phyloP scores from a whole-genome alignment of 2,329 filamentous ascomycete genomes.

The Diaporthe nobilis region DNA sequence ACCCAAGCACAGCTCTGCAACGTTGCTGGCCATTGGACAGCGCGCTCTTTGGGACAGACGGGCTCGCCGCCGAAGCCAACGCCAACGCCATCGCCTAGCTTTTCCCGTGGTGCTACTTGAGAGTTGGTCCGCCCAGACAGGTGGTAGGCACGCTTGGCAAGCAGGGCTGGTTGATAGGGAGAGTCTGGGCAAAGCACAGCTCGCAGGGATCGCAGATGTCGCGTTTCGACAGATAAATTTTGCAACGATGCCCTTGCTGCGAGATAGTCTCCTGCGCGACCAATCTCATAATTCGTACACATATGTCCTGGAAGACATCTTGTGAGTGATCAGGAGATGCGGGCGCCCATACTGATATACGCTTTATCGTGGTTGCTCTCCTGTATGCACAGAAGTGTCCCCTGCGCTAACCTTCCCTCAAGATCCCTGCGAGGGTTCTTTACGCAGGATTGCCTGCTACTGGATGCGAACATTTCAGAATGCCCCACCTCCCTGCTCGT shows the following conservation, averaged over 20 bases:
- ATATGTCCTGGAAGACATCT: not conserved
- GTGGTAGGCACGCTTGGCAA: not conserved
- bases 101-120: not conserved
- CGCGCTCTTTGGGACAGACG: not conserved
- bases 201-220: slow-evolving; percentile 11
- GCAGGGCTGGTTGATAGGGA: not conserved
- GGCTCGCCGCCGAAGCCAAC: not conserved
- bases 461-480: slow-evolving; percentile 5
- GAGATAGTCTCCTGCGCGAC: not conserved
- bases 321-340: not conserved
- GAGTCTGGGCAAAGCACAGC: slow-evolving; percentile 13
- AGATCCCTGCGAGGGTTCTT: not conserved
- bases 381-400: not conserved
- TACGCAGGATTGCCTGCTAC: not conserved
- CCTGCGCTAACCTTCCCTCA: not conserved
- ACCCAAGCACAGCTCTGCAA: not conserved
- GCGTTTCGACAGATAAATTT: not conserved
- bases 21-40: not conserved
- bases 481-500: slow-evolving; percentile 3
- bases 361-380: not conserved
- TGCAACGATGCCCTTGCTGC: not conserved
- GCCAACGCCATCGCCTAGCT: slow-evolving; percentile 1
- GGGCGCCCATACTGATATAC: not conserved
- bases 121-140: not conserved
- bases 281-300: not conserved